Percentiles rank a stretch among this genome's conserved stretches.
Conservation (phyloP, 2,329 filamentous ascomycete genomes). For the Phialophora macrospora region DNA sequence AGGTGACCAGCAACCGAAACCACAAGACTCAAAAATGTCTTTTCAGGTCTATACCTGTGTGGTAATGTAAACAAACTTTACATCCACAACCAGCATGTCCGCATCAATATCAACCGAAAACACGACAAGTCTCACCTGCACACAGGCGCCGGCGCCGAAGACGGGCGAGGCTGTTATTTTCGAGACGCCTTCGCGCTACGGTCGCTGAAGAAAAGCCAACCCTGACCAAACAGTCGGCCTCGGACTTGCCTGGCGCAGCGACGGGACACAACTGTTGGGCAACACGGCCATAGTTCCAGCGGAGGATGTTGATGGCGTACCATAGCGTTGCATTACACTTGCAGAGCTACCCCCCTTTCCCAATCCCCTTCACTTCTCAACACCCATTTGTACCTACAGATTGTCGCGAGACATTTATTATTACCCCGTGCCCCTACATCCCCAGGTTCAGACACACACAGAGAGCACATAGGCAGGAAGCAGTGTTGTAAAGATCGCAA, state of each 20-base stretch:
- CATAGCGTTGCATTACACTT: neutral
- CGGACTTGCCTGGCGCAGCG: neutral
- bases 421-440: neutral
- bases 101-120: neutral
- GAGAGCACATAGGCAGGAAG: neutral
- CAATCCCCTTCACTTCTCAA: constrained; percentile 4
- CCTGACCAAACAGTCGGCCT: neutral
- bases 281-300: constrained; percentile 4
- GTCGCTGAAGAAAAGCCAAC: constrained; percentile 4
- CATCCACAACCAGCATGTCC: constrained; percentile 2
- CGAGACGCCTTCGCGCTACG: constrained; percentile 21
- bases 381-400: neutral
- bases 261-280: too few relatives aligned
- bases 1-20: neutral
- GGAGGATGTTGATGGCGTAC: neutral
- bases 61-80: constrained; percentile 12
- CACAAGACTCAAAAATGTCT: constrained; percentile 4
- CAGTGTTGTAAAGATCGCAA: neutral
- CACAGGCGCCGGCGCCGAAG: constrained; percentile 21
- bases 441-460: neutral
- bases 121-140: neutral
- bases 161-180: constrained; percentile 22
- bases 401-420: constrained; percentile 15
- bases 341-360: too few relatives aligned
- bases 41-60: constrained; percentile 8